These are phyloP conservation scores for Phoma sp. DNA, from an alignment of 2,329 filamentous ascomycete species.

Conservation along the genomic window DNA sequence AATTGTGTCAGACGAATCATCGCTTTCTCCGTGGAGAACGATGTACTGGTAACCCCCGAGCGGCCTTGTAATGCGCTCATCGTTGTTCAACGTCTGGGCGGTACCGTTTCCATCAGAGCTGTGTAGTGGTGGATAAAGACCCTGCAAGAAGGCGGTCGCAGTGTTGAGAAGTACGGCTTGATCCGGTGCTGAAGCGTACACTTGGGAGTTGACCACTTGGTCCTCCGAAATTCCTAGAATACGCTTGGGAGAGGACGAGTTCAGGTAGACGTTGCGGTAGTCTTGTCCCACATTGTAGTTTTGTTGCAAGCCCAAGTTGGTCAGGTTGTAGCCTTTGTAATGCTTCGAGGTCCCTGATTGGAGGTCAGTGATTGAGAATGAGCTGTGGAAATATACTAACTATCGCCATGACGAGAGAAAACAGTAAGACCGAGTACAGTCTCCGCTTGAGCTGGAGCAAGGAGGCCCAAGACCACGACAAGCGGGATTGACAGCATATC, in stretches of 20 bases:
- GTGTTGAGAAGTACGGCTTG: conserved; percentile 56
- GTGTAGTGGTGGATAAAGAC: conserved; percentile 59
- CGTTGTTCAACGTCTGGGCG: too few species aligned
- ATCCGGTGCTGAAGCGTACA: conserved; percentile 54
- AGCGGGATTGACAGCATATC: too few species aligned
- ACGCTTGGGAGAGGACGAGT: conserved; percentile 36
- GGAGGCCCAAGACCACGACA: too few species aligned
- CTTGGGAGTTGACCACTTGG: conserved; percentile 50
- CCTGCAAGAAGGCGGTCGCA: conserved; percentile 64
- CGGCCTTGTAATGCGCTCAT: conserved; percentile 35
- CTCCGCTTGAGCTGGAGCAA: too few species aligned
- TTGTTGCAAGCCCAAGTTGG: conserved; percentile 56
- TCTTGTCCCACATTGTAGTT: conserved; percentile 50
- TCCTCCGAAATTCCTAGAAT: conserved; percentile 55
- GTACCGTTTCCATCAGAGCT: conserved; percentile 24
- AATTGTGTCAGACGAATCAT: conserved; percentile 56
- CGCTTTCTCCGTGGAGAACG: conserved; percentile 51
- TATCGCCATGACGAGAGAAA: too few species aligned
- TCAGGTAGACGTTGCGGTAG: conserved; percentile 22
- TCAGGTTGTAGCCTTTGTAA: conserved; percentile 43
- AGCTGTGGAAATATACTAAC: too few species aligned
- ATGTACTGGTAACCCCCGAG: conserved; percentile 62
- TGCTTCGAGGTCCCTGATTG: too few species aligned
- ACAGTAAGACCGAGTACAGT: too few species aligned
- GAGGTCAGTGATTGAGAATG: too few species aligned